phyloP scores from a whole-genome alignment of 164 flowering plant genomes.

The Aristolochia californica region DNA sequence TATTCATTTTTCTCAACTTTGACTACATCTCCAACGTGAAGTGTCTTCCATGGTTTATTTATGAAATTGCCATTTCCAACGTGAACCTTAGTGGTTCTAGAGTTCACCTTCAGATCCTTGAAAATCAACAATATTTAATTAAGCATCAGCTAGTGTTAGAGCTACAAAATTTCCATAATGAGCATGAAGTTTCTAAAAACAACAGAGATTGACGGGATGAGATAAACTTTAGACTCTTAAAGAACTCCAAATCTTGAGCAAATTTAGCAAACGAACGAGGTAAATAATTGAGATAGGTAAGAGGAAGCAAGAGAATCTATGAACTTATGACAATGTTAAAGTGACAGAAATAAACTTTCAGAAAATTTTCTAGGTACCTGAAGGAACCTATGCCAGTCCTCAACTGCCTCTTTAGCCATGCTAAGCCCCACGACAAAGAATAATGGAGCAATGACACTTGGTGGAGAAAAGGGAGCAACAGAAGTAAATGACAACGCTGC shows the following conservation, averaged over 20 bases:
- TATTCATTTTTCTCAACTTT: constrained; percentile 59
- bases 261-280: no score
- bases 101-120: constrained; percentile 48
- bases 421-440: constrained; percentile 57
- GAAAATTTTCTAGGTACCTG: constrained; percentile 28
- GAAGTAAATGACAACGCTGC: constrained; percentile 32
- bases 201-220: background rate
- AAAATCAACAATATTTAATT: background rate
- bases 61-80: constrained; percentile 38
- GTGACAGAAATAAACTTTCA: no score
- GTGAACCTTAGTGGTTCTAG: constrained; percentile 36
- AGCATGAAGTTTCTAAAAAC: no score
- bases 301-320: no score
- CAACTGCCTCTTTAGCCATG: constrained; percentile 53
- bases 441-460: constrained; percentile 49
- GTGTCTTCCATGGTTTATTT: constrained; percentile 38
- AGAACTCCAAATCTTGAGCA: no score
- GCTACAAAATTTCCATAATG: no score
- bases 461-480: constrained; percentile 28
- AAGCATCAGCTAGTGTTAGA: background rate
- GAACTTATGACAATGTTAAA: no score
- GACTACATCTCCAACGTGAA: constrained; percentile 58
- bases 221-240: no score
- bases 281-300: no score
- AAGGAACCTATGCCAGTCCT: constrained; percentile 53